These are phyloP conservation scores for Quercus glauca DNA, from an alignment of 306 rosid genomes.

Conservation along the genomic window DNA sequence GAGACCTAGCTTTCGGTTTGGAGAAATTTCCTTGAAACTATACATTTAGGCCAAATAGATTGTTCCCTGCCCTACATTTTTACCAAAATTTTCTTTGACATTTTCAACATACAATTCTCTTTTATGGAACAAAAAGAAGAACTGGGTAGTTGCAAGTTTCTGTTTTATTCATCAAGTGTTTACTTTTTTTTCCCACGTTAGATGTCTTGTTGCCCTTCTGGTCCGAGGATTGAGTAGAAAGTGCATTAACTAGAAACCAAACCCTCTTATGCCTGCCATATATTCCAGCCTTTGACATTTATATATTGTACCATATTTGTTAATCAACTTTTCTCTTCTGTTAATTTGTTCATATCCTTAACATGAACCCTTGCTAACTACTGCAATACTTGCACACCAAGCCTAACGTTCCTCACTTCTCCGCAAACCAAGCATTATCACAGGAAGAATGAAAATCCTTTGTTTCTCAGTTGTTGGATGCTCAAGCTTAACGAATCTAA, in stretches of 20 bases:
- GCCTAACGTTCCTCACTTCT: neutral
- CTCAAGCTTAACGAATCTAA: neutral
- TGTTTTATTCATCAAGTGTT: neutral
- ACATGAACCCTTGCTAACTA: neutral
- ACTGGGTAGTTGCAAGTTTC: neutral
- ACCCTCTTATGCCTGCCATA: constrained; percentile 3
- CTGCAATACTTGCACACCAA: neutral
- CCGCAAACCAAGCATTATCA: neutral
- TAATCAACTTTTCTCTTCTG: neutral
- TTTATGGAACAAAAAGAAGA: neutral
- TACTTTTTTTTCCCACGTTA: constrained; percentile 14
- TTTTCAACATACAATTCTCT: neutral
- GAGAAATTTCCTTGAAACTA: neutral
- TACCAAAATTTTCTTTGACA: constrained; percentile 8
- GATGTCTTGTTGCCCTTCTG: neutral
- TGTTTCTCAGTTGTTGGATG: neutral
- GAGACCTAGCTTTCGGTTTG: neutral
- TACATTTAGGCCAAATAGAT: constrained; percentile 9
- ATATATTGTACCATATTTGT: neutral
- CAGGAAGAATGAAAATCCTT: neutral
- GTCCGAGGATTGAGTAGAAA: constrained; percentile 16
- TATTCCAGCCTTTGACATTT: neutral
- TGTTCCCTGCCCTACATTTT: neutral
- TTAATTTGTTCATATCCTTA: neutral
- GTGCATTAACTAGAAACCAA: constrained; percentile 4